phyloP scores from a whole-genome alignment of 495 filamentous ascomycete species.

The Penicillium atrosanguineum region DNA sequence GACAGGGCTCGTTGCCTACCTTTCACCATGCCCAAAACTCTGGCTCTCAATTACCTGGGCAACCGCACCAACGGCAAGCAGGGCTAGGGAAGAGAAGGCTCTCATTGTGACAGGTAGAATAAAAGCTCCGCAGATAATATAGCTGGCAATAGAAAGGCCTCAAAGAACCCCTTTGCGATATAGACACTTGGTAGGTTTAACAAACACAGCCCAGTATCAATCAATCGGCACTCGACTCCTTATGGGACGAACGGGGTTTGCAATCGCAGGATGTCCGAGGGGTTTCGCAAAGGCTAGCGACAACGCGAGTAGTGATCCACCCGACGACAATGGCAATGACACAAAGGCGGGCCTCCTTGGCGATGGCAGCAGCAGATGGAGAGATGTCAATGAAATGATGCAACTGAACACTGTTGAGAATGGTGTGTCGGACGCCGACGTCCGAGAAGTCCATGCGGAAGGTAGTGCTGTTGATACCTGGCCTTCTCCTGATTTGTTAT shows the following conservation, averaged over 20 bases:
- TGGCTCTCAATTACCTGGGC: slow-evolving; percentile 64
- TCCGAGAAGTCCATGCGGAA: slow-evolving; percentile 48
- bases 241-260: slow-evolving; percentile 17
- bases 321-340: slow-evolving; percentile 51
- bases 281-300: slow-evolving; percentile 38
- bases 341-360: slow-evolving; percentile 44
- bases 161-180: background rate
- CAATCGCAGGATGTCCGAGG: slow-evolving; percentile 28
- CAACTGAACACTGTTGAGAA: slow-evolving; percentile 44
- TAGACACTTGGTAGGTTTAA: background rate
- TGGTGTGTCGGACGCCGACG: slow-evolving; percentile 49
- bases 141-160: background rate
- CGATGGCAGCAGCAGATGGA: slow-evolving; percentile 41
- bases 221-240: slow-evolving; percentile 5
- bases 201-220: background rate
- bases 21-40: slow-evolving; percentile 73
- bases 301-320: slow-evolving; percentile 46
- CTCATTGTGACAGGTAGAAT: slow-evolving; percentile 38
- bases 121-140: slow-evolving; percentile 4
- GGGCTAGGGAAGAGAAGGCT: slow-evolving; percentile 34
- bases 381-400: slow-evolving; percentile 49
- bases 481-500: slow-evolving; percentile 28
- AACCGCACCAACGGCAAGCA: slow-evolving; percentile 54
- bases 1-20: slow-evolving; percentile 40
- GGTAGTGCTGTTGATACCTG: slow-evolving; percentile 23